Conservation (phyloP, 345 rosid genomes). For the Citrus reticulata region DNA sequence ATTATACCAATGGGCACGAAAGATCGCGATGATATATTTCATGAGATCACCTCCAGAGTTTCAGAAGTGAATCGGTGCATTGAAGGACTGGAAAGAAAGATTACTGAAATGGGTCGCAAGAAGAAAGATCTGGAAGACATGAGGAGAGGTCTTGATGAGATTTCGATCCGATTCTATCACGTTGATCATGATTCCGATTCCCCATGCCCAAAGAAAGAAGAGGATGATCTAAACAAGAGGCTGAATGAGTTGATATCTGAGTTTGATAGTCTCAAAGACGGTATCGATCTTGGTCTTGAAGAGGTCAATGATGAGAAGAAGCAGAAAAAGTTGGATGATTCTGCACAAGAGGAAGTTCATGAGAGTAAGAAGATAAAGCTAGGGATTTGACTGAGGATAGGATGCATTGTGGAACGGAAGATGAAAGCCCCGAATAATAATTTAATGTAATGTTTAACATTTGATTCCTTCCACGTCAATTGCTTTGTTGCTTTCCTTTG, state of each 20-base stretch:
- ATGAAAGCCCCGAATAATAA: neutral
- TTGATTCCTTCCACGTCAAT: neutral
- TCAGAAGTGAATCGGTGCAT: neutral
- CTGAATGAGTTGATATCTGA: neutral
- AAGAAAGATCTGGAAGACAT: neutral
- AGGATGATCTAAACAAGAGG: neutral
- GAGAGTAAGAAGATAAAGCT: neutral
- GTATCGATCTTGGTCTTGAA: neutral
- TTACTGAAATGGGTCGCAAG: neutral
- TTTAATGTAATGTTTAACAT: neutral
- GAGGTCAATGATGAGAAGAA: neutral
- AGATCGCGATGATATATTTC: neutral
- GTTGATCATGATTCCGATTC: neutral
- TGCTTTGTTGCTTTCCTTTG: neutral
- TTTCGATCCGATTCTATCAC: neutral
- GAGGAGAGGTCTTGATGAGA: neutral
- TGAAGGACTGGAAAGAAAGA: neutral
- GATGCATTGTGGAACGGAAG: neutral
- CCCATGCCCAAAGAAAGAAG: neutral
- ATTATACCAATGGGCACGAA: neutral
- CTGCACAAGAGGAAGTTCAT: neutral
- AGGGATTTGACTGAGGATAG: neutral
- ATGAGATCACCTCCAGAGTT: neutral
- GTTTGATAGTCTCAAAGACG: neutral
- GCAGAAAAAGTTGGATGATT: neutral